Percentiles rank a stretch among this genome's conserved stretches.
phyloP scores from a whole-genome alignment of 2,329 filamentous ascomycete species.

The Penicillium sp. region DNA sequence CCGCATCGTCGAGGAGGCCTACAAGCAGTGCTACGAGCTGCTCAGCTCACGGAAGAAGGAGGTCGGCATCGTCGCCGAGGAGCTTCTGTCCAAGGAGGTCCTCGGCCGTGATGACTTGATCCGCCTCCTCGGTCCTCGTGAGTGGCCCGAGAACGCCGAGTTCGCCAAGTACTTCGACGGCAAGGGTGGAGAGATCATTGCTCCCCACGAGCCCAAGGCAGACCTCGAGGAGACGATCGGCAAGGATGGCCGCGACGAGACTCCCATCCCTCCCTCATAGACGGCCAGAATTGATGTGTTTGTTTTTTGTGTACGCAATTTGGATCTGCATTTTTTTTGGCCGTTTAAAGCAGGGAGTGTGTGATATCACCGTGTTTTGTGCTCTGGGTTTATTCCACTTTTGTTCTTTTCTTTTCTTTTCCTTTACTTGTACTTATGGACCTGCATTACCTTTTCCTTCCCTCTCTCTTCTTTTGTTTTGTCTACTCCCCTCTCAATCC shows the following conservation, averaged over 20 bases:
- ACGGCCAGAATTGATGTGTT: constrained; percentile 20
- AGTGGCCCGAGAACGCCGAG: constrained; percentile 83
- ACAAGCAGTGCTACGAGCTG: constrained; percentile 85
- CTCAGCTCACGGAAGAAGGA: constrained; percentile 85
- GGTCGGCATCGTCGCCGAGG: constrained; percentile 88
- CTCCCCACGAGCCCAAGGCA: constrained; percentile 52
- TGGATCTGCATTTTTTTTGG: constrained; percentile 35
- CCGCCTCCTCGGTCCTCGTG: constrained; percentile 79
- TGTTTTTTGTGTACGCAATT: constrained; percentile 23
- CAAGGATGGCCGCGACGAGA: constrained; percentile 46
- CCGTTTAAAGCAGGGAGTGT: constrained; percentile 17
- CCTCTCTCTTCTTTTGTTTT: constrained; percentile 17
- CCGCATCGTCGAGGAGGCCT: constrained; percentile 88
- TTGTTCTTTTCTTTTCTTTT: constrained; percentile 27
- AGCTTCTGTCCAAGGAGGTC: constrained; percentile 89
- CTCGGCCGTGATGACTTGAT: constrained; percentile 91
- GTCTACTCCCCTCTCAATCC: constrained; percentile 30
- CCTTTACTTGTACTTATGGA: constrained; percentile 35
- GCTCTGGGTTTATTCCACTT: constrained; percentile 27
- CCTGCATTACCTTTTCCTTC: constrained; percentile 28
- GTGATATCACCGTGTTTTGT: constrained; percentile 37
- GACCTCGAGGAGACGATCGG: constrained; percentile 53
- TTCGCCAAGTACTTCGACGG: constrained; percentile 92
- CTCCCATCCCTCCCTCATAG: constrained; percentile 39
- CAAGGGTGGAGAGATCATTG: constrained; percentile 56